Percentiles rank a stretch among this genome's conserved stretches.
These are phyloP conservation scores for Naganishia cerealis DNA, from an alignment of 1,284 basidiomycete species.

Conservation along the genomic window DNA sequence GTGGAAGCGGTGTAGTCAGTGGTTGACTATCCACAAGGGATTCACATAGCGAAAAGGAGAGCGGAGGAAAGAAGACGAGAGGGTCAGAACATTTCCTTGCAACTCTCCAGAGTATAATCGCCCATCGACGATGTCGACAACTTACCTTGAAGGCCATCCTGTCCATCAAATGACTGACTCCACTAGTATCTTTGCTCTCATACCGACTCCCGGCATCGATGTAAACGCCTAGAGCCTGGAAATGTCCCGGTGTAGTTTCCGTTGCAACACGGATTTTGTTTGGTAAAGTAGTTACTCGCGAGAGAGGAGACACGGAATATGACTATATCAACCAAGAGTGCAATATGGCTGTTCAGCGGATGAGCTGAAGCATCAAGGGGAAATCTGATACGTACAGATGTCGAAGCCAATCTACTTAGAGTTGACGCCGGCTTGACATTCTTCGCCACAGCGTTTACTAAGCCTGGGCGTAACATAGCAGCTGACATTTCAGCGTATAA, in stretches of 20 bases:
- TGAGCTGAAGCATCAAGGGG: too few relatives aligned
- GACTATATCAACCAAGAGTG: background rate
- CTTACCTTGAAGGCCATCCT: conserved; percentile 93
- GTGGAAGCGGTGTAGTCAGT: conserved; percentile 59
- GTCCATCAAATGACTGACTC: conserved; percentile 88
- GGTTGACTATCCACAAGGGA: conserved; percentile 18
- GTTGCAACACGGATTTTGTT: conserved; percentile 92
- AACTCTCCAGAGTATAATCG: background rate
- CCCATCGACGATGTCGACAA: conserved; percentile 14
- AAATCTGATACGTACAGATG: conserved; percentile 6
- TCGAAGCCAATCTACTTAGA: conserved; percentile 20
- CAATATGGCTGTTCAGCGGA: background rate
- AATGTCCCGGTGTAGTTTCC: conserved; percentile 87
- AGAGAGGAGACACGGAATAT: conserved; percentile 17
- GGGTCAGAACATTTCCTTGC: background rate
- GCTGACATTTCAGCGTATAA: conserved; percentile 20
- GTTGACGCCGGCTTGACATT: conserved; percentile 7
- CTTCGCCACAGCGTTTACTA: conserved; percentile 16
- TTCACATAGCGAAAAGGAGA: background rate
- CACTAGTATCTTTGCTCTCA: conserved; percentile 73
- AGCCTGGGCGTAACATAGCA: conserved; percentile 15
- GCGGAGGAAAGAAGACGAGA: background rate
- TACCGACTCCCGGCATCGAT: conserved; percentile 92
- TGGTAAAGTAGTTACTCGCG: conserved; percentile 72
- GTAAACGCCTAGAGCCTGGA: conserved; percentile 89